Conservation (phyloP, 345 rosid species). For the Nephelium lappaceum region DNA sequence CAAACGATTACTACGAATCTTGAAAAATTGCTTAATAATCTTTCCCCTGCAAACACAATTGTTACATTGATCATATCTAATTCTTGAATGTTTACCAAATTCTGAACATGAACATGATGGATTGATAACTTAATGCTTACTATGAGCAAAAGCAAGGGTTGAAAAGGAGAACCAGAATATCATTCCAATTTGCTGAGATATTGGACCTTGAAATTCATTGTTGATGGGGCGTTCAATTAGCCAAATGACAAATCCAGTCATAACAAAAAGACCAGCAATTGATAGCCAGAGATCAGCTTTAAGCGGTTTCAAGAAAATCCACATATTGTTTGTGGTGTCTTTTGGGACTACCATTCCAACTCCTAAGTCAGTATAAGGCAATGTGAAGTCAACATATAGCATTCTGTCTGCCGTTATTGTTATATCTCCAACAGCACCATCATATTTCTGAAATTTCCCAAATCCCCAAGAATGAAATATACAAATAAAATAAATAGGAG, state of each 20-base stretch:
- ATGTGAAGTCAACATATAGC: conserved; percentile 46
- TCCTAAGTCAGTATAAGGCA: conserved; percentile 35
- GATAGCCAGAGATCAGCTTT: conserved; percentile 24
- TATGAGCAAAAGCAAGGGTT: too few species aligned
- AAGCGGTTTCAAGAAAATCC: conserved; percentile 8
- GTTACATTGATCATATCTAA: conserved; percentile 20
- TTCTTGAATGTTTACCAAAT: too few species aligned
- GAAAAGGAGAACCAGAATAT: too few species aligned
- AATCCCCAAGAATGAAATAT: not conserved
- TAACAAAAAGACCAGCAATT: conserved; percentile 15
- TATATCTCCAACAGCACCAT: conserved; percentile 50
- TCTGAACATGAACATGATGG: too few species aligned
- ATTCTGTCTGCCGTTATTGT: conserved; percentile 44
- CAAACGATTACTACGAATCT: conserved; percentile 26
- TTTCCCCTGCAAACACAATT: conserved; percentile 21
- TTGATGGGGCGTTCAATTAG: conserved; percentile 34
- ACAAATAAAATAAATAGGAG: not conserved
- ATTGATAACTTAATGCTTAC: too few species aligned
- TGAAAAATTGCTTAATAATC: conserved; percentile 37
- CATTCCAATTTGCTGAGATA: not conserved
- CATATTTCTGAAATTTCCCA: conserved; percentile 30
- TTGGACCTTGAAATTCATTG: conserved; percentile 20
- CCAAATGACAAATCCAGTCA: conserved; percentile 36
- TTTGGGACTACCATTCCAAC: conserved; percentile 24
- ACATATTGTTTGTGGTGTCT: conserved; percentile 15